phyloP scores from a whole-genome alignment of 495 filamentous ascomycete species.

The Podospora australis region DNA sequence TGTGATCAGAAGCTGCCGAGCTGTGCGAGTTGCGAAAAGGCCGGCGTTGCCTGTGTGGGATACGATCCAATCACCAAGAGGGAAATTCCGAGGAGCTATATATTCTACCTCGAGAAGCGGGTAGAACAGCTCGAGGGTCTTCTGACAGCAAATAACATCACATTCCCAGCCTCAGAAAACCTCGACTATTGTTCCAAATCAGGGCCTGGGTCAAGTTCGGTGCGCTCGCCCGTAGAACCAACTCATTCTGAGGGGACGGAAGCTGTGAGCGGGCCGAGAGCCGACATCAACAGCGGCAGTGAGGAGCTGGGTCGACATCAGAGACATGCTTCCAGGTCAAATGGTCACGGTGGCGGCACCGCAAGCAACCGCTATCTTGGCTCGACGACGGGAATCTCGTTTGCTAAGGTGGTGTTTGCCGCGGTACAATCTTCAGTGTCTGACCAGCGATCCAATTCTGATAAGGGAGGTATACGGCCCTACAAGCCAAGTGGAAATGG shows the following conservation, averaged over 20 bases:
- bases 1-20: constrained; percentile 89
- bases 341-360: too few species aligned
- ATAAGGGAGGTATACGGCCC: constrained; percentile 43
- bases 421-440: constrained; percentile 84
- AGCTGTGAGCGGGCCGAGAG: constrained; percentile 19
- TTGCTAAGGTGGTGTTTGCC: constrained; percentile 89
- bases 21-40: constrained; percentile 88
- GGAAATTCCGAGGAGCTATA: constrained; percentile 89
- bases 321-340: too few species aligned
- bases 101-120: constrained; percentile 86
- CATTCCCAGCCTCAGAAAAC: constrained; percentile 66
- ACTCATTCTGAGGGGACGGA: constrained; percentile 18
- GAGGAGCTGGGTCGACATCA: too few species aligned
- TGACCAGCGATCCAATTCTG: constrained; percentile 53
- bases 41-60: constrained; percentile 79
- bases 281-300: too few species aligned
- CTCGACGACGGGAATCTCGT: constrained; percentile 86
- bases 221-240: constrained; percentile 32
- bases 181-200: constrained; percentile 65
- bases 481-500: constrained; percentile 32
- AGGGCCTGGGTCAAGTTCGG: constrained; percentile 36
- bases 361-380: constrained; percentile 81
- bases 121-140: constrained; percentile 78
- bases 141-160: constrained; percentile 60
- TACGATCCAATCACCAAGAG: constrained; percentile 94